Evolutionary conservation across 441 rosid species (phyloP).

Genomic region (Jatropha multifida): DNA sequence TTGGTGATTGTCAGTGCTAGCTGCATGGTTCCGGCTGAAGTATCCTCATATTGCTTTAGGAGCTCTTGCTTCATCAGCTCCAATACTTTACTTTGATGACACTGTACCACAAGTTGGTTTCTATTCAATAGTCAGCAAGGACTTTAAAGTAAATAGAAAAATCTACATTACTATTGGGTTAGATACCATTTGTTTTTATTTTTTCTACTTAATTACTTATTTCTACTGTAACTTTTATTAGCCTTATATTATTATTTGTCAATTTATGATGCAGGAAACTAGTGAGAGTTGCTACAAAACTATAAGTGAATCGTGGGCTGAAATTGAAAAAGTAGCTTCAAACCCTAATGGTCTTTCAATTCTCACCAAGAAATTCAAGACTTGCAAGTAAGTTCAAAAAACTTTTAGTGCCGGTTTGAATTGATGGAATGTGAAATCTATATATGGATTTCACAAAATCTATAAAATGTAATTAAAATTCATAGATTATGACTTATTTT

Average conservation of each 20-base stretch:
- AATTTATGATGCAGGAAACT: conserved; percentile 35
- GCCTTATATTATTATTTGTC: neutral
- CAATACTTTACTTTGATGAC: conserved; percentile 55
- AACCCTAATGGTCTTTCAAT: conserved; percentile 40
- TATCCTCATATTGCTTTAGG: conserved; percentile 65
- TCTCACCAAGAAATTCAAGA: conserved; percentile 51
- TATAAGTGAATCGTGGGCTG: conserved; percentile 49
- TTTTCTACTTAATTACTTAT: neutral
- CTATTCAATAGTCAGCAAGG: conserved; percentile 40
- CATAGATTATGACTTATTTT: no score
- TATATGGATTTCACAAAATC: no score
- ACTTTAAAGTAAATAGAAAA: conserved; percentile 33
- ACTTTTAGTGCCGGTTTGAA: no score
- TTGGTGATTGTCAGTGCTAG: conserved; percentile 41
- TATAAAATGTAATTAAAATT: no score
- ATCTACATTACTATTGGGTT: no score
- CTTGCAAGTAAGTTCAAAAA: conserved; percentile 45
- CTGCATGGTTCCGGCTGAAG: conserved; percentile 62
- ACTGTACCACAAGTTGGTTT: conserved; percentile 41
- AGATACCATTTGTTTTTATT: neutral
- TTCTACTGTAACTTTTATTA: no score
- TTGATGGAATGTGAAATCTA: no score
- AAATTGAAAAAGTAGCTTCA: conserved; percentile 51
- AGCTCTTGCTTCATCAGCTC: conserved; percentile 67
- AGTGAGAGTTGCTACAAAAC: conserved; percentile 52